A percentile compares a stretch with the other conserved stretches of the same genome.
Evolutionary conservation across 306 rosid genomes (phyloP).

Genomic region (Citrullus mucosospermus): DNA sequence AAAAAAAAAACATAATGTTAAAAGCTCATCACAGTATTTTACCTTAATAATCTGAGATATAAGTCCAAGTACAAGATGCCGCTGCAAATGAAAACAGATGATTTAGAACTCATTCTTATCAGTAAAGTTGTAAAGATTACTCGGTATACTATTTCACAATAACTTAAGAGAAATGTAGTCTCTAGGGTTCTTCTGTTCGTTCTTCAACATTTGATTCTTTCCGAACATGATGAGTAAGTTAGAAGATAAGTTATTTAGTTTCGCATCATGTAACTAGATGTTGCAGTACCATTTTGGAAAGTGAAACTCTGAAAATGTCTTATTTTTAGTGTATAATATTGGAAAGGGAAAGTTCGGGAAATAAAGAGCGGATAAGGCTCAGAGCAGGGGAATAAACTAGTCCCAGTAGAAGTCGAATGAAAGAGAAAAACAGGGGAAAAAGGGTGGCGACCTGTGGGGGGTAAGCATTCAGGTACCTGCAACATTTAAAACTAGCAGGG

Average conservation of each 20-base stretch:
- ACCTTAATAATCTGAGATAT: slow-evolving; percentile 97
- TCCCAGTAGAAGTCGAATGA: neutral
- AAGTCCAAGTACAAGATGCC: slow-evolving; percentile 91
- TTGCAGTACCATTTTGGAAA: neutral
- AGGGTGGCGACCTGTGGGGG: neutral
- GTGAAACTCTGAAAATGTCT: neutral
- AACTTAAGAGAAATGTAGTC: neutral
- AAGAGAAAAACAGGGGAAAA: neutral
- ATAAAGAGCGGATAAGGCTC: neutral
- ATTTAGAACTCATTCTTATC: neutral
- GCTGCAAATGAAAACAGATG: slow-evolving; percentile 43
- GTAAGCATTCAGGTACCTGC: neutral
- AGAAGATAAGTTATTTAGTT: neutral
- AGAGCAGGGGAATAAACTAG: neutral
- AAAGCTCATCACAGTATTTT: slow-evolving; percentile 5
- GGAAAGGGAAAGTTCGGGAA: neutral
- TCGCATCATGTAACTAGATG: neutral
- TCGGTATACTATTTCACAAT: neutral
- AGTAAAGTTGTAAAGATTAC: neutral
- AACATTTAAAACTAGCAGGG: neutral
- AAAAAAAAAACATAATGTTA: neutral
- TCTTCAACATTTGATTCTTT: neutral
- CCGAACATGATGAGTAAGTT: neutral
- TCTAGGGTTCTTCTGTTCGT: neutral
- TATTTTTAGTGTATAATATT: neutral